Evolutionary conservation across 139 green algal genomes (phyloP), one percentile per base, ranked within the genome.

Genomic region (Axilococcus clingmanii): DNA sequence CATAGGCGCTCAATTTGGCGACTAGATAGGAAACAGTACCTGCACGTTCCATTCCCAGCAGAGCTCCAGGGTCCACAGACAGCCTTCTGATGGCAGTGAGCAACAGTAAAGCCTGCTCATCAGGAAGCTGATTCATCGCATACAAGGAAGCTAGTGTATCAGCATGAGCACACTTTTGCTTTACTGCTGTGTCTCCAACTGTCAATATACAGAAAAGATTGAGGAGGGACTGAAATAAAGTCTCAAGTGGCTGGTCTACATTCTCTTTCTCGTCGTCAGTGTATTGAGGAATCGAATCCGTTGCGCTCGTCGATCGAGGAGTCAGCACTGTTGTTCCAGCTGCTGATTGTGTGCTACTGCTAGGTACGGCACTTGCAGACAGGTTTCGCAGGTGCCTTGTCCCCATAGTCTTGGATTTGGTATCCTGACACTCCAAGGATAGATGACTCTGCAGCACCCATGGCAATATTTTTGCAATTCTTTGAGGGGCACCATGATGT

Each of bases 171-270:
- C 87, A 69, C 27, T 58, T 56, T 2, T 41, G 56, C 61, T 92
- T 92, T 36, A 93, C 84, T 17, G 72, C 56, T 4, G 40, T 55
- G 51, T 93, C 84, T 11, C 62, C 62, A 23, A 35, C 37, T 4
- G 55, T 34, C 54, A 71, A 52, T n/a, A 31, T 55, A 50, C 46
- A 28, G 24, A 57, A 57, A 19, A 57, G 14, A 46, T 46, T 35
- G 17, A 57, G 8, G 15, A 46, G 12, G 9, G 29, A 41, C 23
- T 57, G 30, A 15, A 55, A 12, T 20, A 22, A 44, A 12, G 20
- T 5, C 19, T 32, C 17, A 24, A 22, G 20, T 55, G 19, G 19
- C 19, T 45, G 9, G 12, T 47, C 7, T 22, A 14, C 47, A 55
- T 12, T 27, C 19, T 55, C 6, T 55, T 12, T 22, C 20, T 27